Evolutionary conservation across 2,329 filamentous ascomycete species (phyloP), one percentile per base, ranked within the genome.

Genomic region (Pseudogymnoascus sp.): DNA sequence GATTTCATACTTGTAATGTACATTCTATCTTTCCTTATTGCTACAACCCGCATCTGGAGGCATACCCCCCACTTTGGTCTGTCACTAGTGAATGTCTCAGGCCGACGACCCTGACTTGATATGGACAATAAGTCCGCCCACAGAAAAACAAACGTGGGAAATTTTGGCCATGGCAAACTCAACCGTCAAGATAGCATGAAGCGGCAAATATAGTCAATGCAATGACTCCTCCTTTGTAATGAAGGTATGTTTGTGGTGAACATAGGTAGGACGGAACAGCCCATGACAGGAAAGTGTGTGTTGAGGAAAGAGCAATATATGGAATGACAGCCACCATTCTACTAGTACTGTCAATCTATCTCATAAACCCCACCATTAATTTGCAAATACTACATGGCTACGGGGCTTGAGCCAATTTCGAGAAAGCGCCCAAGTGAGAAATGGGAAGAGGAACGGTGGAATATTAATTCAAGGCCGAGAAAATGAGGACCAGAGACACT

Each of bases 41-140:
- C 42, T 46, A 49, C 46, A 53, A 31, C 46, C 25, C 7, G n/a
- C n/a, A 31, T 53, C 25, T 53, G 23, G 46, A 53, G 46, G 9
- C 25, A 16, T 31, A n/a, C 9, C 21, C 46, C 46, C 46, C 46
- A 31, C 46, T 31, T 53, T 53, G 46, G 46, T 8, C 25, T 53
- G 46, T 53, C 46, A 53, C 46, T 53, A 53, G 46, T 53, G 8
- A 53, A 53, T 53, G 46, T 53, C 46, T 53, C 46, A 53, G 46
- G 4, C 25, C n/a, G 14, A 31, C 2, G 46, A 53, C 46, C 46
- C 46, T 53, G 46, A 31, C 46, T 53, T 31, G 46, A 53, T 53
- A 53, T 31, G 25, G 46, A 31, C 25, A 53, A 11, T 14, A 31
- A 16, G 46, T 5, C 46, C 46, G 46, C 5, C 46, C 46, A 9